Evolutionary conservation across 495 filamentous ascomycete genomes (phyloP).

Genomic region (Cercophora scortea): DNA sequence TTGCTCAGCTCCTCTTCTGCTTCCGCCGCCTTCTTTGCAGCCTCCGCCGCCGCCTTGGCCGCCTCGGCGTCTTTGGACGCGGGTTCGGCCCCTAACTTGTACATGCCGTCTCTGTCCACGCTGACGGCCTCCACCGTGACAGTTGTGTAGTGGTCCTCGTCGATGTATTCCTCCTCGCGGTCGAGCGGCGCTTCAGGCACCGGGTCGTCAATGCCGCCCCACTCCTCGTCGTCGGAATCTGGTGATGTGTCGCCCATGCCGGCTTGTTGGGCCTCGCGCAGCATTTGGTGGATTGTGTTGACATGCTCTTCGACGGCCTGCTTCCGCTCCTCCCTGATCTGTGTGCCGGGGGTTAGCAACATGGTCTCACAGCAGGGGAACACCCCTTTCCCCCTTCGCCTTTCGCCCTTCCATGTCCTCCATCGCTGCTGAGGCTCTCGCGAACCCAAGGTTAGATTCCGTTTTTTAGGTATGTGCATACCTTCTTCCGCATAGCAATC

Average conservation of each 20-base stretch:
- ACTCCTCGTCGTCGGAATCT: conserved; percentile 43
- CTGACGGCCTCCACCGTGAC: conserved; percentile 92
- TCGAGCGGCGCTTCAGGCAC: conserved; percentile 45
- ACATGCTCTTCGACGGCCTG: conserved; percentile 74
- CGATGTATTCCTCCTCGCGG: conserved; percentile 88
- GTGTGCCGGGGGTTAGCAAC: conserved; percentile 1
- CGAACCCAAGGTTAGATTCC: background rate
- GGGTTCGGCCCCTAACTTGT: conserved; percentile 40
- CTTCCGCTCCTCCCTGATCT: conserved; percentile 76
- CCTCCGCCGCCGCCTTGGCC: conserved; percentile 12
- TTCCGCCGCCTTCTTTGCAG: conserved; percentile 13
- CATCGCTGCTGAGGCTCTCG: too few species aligned
- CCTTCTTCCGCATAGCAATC: conserved; percentile 63
- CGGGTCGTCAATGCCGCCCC: conserved; percentile 54
- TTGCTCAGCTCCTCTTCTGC: conserved; percentile 19
- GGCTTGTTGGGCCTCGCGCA: conserved; percentile 47
- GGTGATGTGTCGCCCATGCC: conserved; percentile 23
- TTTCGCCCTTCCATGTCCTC: too few species aligned
- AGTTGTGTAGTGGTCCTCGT: conserved; percentile 90
- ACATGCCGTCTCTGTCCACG: conserved; percentile 61
- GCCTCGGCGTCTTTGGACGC: conserved; percentile 28
- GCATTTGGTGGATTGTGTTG: conserved; percentile 56
- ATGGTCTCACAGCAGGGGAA: too few species aligned
- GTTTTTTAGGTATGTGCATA: conserved; percentile 23
- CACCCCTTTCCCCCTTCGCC: too few species aligned